phyloP scores from a whole-genome alignment of 768 basidiomycete species.

The Lentinula lateritia region DNA sequence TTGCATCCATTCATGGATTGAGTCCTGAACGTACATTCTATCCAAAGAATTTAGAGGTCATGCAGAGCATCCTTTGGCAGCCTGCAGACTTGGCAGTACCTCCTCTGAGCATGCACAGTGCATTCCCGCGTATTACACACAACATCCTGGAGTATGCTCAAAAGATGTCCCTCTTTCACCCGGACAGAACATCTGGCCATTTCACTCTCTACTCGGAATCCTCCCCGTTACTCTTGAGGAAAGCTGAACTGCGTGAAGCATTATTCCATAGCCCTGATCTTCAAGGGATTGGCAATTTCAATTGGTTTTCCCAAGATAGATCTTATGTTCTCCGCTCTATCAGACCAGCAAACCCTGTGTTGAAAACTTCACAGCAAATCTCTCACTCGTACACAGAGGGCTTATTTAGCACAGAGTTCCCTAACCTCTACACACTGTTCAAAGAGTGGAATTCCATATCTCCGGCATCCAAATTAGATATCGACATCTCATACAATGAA shows the following conservation, averaged over 20 bases:
- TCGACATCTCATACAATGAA: conserved; percentile 15
- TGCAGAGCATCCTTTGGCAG: conserved; percentile 26
- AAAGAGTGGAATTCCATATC: background rate
- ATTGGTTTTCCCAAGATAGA: background rate
- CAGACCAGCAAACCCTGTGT: background rate
- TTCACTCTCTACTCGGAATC: background rate
- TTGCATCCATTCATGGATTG: conserved; percentile 18
- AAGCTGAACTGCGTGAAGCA: conserved; percentile 13
- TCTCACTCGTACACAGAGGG: background rate
- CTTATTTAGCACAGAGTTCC: background rate
- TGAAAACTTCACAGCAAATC: background rate
- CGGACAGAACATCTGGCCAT: background rate
- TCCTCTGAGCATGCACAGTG: conserved; percentile 13
- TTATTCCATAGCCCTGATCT: conserved; percentile 5
- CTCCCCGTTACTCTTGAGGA: conserved; percentile 13
- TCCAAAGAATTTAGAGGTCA: conserved; percentile 17
- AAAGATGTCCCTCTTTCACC: conserved; percentile 6
- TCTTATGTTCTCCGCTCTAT: background rate
- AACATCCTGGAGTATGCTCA: conserved; percentile 15
- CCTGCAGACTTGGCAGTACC: conserved; percentile 1
- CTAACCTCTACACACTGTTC: background rate
- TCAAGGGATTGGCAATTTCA: background rate
- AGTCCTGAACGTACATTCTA: conserved; percentile 22
- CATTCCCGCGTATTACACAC: conserved; percentile 13
- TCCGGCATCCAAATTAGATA: background rate